A percentile compares a stretch with the other conserved stretches of the same genome.
Conservation (phyloP, 139 green algal genomes). For the Chloropicon primus region DNA sequence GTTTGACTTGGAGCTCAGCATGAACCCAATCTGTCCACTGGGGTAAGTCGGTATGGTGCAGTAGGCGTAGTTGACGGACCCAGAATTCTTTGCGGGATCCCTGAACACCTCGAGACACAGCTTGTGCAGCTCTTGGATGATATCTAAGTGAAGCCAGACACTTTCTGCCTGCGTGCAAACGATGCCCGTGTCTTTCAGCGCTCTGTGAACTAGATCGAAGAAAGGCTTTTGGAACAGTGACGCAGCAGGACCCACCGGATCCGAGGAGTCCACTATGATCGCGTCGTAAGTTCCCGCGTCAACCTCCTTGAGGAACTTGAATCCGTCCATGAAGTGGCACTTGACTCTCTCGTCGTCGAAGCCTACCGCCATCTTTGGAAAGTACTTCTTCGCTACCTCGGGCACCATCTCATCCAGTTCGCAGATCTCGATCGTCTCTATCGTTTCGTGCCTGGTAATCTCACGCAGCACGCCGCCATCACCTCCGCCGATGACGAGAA, state of each 20-base stretch:
- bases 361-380: conserved; percentile 77
- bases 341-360: conserved; percentile 78
- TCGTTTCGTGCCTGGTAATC: conserved; percentile 38
- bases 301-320: conserved; percentile 75
- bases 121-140: conserved; percentile 78
- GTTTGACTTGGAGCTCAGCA: conserved; percentile 79
- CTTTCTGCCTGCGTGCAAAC: conserved; percentile 70
- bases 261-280: conserved; percentile 96
- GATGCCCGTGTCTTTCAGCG: conserved; percentile 75
- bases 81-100: no score
- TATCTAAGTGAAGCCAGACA: conserved; percentile 66
- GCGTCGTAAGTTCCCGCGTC: conserved; percentile 68
- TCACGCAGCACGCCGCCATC: conserved; percentile 94
- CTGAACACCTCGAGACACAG: conserved; percentile 80
- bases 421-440: conserved; percentile 86
- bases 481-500: conserved; percentile 90
- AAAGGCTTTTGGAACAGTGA: conserved; percentile 79
- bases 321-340: conserved; percentile 77
- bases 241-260: conserved; percentile 88
- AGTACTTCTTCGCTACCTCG: conserved; percentile 66
- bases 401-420: conserved; percentile 83
- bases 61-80: conserved; percentile 81
- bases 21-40: conserved; percentile 89
- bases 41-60: conserved; percentile 97
- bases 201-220: conserved; percentile 83